These are phyloP conservation scores for Coniochaeta sp. DNA, from an alignment of 2,329 filamentous ascomycete species.

Conservation along the genomic window DNA sequence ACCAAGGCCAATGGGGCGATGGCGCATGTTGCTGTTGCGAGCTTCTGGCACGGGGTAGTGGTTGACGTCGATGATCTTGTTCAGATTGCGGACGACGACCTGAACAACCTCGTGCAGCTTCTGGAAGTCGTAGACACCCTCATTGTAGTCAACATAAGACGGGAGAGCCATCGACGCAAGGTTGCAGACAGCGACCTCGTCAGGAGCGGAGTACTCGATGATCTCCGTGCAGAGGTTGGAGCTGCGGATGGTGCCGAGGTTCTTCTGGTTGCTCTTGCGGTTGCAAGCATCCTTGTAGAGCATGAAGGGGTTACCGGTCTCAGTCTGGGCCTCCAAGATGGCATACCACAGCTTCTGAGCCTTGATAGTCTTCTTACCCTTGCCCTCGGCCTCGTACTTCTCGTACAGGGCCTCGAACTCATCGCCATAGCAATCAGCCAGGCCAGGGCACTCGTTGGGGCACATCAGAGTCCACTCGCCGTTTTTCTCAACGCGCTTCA, in stretches of 20 bases:
- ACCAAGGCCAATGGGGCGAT: conserved; percentile 91
- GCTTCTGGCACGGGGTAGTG: conserved; percentile 97
- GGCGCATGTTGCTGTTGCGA: conserved; percentile 92
- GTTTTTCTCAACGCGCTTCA: conserved; percentile 98
- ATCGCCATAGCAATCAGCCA: conserved; percentile 94
- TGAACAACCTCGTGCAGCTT: conserved; percentile 93
- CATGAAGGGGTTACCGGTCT: conserved; percentile 99
- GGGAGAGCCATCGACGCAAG: conserved; percentile 90
- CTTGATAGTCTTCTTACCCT: conserved; percentile 85
- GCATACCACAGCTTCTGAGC: conserved; percentile 99
- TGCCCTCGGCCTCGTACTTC: conserved; percentile 81
- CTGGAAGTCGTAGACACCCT: conserved; percentile 86
- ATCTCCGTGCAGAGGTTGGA: conserved; percentile 99
- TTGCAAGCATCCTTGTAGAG: conserved; percentile 99
- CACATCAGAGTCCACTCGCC: conserved; percentile 97
- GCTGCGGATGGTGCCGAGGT: conserved; percentile 94
- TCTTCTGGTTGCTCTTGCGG: conserved; percentile 99
- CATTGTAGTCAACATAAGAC: conserved; percentile 79
- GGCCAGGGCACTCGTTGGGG: conserved; percentile 88
- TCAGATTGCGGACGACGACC: conserved; percentile 89
- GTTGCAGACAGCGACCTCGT: conserved; percentile 98
- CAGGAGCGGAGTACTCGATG: conserved; percentile 91
- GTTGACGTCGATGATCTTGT: conserved; percentile 98
- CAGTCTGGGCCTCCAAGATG: conserved; percentile 94
- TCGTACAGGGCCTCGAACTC: conserved; percentile 95